Base-by-base conservation (phyloP, 352 stramenopile species). In the Pythium plurisporium region DNA sequence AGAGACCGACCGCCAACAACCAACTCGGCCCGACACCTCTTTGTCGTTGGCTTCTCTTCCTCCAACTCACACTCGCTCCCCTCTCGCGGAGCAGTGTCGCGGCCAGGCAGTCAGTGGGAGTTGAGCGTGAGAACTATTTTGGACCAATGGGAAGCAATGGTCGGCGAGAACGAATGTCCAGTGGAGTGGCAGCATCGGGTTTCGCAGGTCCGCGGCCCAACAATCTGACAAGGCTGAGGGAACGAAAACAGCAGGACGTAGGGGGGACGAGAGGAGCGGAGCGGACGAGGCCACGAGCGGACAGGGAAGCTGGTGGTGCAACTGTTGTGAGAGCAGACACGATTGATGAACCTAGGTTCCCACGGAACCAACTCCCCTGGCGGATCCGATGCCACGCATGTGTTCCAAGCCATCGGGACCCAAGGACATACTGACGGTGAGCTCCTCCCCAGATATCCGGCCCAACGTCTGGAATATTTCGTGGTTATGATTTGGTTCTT, bases 101-200 rank as follows among this genome's bases (percentile, higher is more conserved):
- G 19, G n/a, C 36, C 38, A 67, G 49, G 40, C 47, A 67, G 59
- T 67, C 59, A 67, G 59, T 67, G 59, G 52, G 59, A 57, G 51
- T 52, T 14, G 36, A 31, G 30, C 45, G 20, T 26, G 29, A 29
- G 11, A 29, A 22, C 37, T 9, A 31, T 41, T 64, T 51, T 67
- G 31, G 37, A 43, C 59, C 44, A 59, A 67, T 61, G 15, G 33
- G 10, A 37, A 5, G 5, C 8, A 20, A 23, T 14, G 44, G 59
- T 56, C 59, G 59, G 43, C 51, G 59, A 58, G 62, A 67, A 67
- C 52, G 59, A 64, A 58, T 57, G 55, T 36, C 25, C 25, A 12
- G 14, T 33, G 23, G 29, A 50, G 48, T 47, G 51, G 41, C 20
- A 53, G 51, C 46, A 67, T 67, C 45, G 31, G 27, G 4, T 67